phyloP scores from a whole-genome alignment of 129 eudicot species.

The Sambucus nigra region DNA sequence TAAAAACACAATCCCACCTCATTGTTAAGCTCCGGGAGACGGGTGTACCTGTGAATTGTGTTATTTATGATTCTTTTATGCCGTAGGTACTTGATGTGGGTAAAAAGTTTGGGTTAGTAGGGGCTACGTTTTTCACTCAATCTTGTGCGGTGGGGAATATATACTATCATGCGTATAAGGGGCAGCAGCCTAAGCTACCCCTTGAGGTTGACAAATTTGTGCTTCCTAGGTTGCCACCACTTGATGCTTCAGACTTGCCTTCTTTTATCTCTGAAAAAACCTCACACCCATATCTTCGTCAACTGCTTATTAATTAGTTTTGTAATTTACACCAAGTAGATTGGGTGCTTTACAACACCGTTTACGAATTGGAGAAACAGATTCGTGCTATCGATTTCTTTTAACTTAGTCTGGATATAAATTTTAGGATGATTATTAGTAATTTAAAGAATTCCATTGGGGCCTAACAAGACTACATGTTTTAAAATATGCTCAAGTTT shows the following conservation, averaged over 20 bases:
- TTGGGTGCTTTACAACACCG: constrained; percentile 28
- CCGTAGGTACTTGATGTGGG: constrained; percentile 37
- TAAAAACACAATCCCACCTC: constrained; percentile 7
- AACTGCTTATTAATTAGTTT: constrained; percentile 23
- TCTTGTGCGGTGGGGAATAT: constrained; percentile 18
- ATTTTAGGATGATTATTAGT: no score
- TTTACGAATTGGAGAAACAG: constrained; percentile 32
- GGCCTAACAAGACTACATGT: no score
- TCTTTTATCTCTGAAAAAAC: no score
- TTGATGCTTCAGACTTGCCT: no score
- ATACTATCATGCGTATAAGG: no score
- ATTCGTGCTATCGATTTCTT: no score
- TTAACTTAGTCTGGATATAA: no score
- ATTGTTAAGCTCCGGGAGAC: constrained; percentile 1
- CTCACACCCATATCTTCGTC: no score
- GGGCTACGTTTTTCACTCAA: constrained; percentile 26
- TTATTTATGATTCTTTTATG: constrained; percentile 24
- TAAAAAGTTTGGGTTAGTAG: constrained; percentile 12
- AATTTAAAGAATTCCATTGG: no score
- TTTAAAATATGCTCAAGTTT: no score
- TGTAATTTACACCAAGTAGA: constrained; percentile 18
- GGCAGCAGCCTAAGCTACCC: no score
- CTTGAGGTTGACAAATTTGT: not conserved
- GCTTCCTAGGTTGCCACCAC: constrained; percentile 15
- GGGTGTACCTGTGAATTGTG: constrained; percentile 18